phyloP scores from a whole-genome alignment of 140 eudicot genomes.

The Oenanthe javanica region DNA sequence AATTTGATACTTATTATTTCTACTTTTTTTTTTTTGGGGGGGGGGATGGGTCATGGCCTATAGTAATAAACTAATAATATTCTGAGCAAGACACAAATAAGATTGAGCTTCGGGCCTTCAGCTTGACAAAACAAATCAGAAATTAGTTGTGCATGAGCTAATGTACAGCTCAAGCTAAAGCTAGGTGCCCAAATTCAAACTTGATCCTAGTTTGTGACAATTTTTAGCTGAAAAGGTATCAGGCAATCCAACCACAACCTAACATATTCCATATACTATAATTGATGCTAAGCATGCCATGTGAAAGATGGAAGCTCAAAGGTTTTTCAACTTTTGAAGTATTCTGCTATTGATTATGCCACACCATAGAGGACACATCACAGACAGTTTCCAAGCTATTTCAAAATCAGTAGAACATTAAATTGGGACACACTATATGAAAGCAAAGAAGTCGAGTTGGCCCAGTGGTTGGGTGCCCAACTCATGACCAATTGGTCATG shows the following conservation, averaged over 20 bases:
- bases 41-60: background rate
- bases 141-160: background rate
- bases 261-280: background rate
- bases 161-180: background rate
- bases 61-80: background rate
- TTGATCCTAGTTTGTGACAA: background rate
- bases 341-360: background rate
- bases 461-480: no score
- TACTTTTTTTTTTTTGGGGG: background rate
- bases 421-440: background rate
- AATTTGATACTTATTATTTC: no score
- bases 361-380: background rate
- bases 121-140: background rate
- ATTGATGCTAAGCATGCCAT: background rate
- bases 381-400: background rate
- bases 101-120: background rate
- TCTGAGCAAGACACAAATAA: background rate
- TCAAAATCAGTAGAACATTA: background rate
- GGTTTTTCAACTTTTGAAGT: background rate
- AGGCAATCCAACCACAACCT: background rate
- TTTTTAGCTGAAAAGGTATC: background rate
- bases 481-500: no score
- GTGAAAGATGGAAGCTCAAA: background rate
- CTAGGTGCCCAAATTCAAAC: background rate
- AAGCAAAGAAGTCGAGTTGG: no score